These are phyloP conservation scores for Nigrograna mackinnonii DNA, from an alignment of 2,329 filamentous ascomycete species.

Conservation along the genomic window DNA sequence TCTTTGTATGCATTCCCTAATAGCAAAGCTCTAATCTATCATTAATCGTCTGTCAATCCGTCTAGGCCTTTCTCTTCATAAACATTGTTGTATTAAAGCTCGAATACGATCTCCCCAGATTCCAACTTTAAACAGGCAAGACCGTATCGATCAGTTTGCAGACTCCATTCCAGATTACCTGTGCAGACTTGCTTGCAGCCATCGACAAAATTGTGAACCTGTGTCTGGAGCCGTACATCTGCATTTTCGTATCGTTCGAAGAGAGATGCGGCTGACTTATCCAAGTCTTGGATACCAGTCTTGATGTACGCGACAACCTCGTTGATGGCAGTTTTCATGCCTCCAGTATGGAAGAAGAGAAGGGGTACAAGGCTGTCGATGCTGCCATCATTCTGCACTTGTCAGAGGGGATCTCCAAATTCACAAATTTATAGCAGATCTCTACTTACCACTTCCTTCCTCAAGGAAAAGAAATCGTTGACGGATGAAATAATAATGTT, in stretches of 20 bases:
- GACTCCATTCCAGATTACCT: conserved; percentile 11
- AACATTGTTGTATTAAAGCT: too few species aligned
- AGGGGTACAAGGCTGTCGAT: conserved; percentile 11
- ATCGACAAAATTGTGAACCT: conserved; percentile 7
- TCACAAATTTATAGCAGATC: too few species aligned
- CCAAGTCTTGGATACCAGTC: conserved; percentile 3
- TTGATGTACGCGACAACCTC: conserved; percentile 7
- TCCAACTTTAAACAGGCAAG: neutral
- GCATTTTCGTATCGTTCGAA: neutral
- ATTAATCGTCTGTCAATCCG: neutral
- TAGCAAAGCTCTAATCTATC: too few species aligned
- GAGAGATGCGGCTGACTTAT: conserved; percentile 5
- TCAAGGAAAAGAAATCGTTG: conserved; percentile 8
- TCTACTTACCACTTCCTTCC: conserved; percentile 10
- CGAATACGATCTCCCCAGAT: neutral
- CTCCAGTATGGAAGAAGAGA: conserved; percentile 4
- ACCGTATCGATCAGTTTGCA: conserved; percentile 8
- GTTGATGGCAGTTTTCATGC: conserved; percentile 8
- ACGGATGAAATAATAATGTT: conserved; percentile 9
- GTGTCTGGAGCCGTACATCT: neutral
- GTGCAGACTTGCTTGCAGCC: conserved; percentile 7
- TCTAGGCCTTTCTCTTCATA: neutral
- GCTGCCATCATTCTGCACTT: conserved; percentile 1
- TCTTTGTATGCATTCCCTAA: too few species aligned
- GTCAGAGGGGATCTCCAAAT: too few species aligned